phyloP scores from a whole-genome alignment of 441 rosid species.

The Populus hybrid region DNA sequence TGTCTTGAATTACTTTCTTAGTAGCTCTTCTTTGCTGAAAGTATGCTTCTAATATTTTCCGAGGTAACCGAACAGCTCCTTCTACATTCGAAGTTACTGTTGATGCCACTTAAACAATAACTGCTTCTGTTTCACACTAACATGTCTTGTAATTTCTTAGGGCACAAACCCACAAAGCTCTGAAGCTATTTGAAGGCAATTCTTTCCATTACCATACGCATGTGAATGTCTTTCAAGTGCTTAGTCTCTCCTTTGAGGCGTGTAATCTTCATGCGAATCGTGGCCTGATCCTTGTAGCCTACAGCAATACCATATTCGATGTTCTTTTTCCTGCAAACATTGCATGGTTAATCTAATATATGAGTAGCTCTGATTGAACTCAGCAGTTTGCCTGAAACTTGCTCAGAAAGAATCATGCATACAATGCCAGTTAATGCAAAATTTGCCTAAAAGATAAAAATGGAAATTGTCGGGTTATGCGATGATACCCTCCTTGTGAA shows the following conservation, averaged over 20 bases:
- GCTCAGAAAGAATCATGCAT: too few relatives aligned
- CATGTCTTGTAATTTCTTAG: neutral
- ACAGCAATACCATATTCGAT: too few relatives aligned
- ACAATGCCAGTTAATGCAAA: too few relatives aligned
- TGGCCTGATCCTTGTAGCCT: too few relatives aligned
- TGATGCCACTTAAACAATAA: neutral
- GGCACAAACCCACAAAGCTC: neutral
- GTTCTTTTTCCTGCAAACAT: too few relatives aligned
- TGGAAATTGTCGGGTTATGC: too few relatives aligned
- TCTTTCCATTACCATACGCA: neutral
- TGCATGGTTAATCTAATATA: too few relatives aligned
- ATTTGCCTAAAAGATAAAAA: too few relatives aligned
- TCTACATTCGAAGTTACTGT: too few relatives aligned
- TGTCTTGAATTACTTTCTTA: neutral
- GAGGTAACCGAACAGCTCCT: neutral
- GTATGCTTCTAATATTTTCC: neutral
- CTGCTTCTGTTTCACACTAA: neutral
- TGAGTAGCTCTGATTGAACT: too few relatives aligned
- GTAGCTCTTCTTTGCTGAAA: neutral
- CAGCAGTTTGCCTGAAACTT: too few relatives aligned
- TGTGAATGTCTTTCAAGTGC: neutral
- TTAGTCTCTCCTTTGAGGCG: neutral
- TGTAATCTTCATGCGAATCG: neutral
- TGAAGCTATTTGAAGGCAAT: neutral
- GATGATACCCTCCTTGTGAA: too few relatives aligned